Base-by-base conservation (phyloP, 331 rosid species). In the Prunus yedoensis region DNA sequence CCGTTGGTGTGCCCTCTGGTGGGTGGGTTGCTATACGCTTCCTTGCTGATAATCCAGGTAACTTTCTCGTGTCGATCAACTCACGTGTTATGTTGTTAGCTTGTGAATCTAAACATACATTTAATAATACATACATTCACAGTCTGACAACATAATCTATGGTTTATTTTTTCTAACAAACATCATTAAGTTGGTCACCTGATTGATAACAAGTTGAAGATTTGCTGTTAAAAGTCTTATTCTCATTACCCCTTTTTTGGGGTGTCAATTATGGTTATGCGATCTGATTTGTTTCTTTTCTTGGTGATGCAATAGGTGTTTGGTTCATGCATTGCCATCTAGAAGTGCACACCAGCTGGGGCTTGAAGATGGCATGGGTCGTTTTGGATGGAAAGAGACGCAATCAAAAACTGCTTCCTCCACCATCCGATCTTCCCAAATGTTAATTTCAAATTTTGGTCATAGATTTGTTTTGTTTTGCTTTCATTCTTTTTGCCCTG, bases 281-380 rank as follows among this genome's bases (percentile, higher is more conserved):
- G 45, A 5, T 23, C 68, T 25, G 68, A 73, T 16, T 57, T 43
- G 45, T 43, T 10, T 45, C 43, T 57, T 57, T 13, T 32, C 23
- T 43, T 43, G 45, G 32, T 41, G 57, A 38, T 75, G 65, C 64
- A 68, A 35, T 73, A 87, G 94, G 97, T 6, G 94, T 89, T 70
- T 91, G 97, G 94, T 91, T 91, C 71, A 91, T 91, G 97, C 97
- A 91, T 63, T 91, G 96, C 50, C 94, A 89, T 77, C 84, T 89
- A 38, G 97, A 91, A 85, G 92, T 88, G 30, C 97, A 93, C 66
- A 93, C 97, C 0, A 90, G 97, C 70, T 93, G 96, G 96, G 96
- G 98, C 0, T 76, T 93, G 79, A 93, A 89, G 77, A 91, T 91
- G 91, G 97, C 96, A 3, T 90, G 96, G 96, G 81, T 93, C 12